These are phyloP conservation scores for Gossypium mustelinum DNA, from an alignment of 345 rosid genomes.

Conservation along the genomic window DNA sequence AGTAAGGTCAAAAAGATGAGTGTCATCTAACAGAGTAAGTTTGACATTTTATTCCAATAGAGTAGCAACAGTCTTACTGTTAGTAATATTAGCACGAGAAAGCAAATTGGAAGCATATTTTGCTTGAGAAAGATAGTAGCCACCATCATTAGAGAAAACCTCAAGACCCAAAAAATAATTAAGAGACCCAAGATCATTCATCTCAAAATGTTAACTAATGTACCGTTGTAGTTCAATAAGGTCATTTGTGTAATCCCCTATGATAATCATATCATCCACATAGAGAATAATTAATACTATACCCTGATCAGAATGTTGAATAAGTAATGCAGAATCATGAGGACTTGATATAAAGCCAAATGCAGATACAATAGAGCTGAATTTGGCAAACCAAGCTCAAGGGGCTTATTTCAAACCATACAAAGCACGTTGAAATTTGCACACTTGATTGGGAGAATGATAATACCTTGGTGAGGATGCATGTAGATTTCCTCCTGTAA, in stretches of 20 bases:
- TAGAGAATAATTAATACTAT: no score
- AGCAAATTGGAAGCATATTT: background rate
- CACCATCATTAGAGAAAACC: background rate
- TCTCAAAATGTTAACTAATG: background rate
- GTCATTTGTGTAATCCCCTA: background rate
- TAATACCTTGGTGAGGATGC: background rate
- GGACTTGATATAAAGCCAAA: background rate
- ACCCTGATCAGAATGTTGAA: background rate
- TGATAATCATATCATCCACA: background rate
- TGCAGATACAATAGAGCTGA: background rate
- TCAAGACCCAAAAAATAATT: no score
- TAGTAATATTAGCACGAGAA: background rate
- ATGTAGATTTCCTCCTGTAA: no score
- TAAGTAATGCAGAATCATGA: background rate
- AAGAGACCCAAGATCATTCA: no score
- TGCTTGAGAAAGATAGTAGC: background rate
- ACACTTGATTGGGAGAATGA: background rate
- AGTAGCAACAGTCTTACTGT: background rate
- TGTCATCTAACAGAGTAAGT: background rate
- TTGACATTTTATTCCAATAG: background rate
- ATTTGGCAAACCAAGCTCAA: background rate
- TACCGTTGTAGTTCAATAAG: no score
- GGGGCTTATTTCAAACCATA: background rate
- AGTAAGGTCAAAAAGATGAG: background rate
- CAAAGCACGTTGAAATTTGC: background rate